Percentiles rank a stretch among this genome's conserved stretches.
Evolutionary conservation across 2,329 filamentous ascomycete genomes (phyloP).

Genomic region (Fusarium torreyae): DNA sequence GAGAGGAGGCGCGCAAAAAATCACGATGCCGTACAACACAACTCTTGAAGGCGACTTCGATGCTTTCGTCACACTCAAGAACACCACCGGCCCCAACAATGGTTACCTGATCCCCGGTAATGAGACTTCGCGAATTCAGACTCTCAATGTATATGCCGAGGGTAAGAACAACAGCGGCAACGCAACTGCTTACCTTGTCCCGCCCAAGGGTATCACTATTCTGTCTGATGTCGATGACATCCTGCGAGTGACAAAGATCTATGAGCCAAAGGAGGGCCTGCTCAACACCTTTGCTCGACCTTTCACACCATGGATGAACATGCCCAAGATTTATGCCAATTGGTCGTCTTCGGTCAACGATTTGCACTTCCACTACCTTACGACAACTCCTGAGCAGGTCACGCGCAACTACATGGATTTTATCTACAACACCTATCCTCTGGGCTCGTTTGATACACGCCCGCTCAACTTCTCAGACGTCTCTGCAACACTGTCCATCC

Average conservation of each 20-base stretch:
- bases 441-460: conserved; percentile 82
- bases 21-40: conserved; percentile 76
- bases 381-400: conserved; percentile 83
- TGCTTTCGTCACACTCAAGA: conserved; percentile 75
- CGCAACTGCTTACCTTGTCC: conserved; percentile 82
- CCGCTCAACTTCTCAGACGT: conserved; percentile 86
- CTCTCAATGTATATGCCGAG: conserved; percentile 77
- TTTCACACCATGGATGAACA: conserved; percentile 82
- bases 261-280: conserved; percentile 79
- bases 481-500: conserved; percentile 78
- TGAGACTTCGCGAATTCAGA: conserved; percentile 74
- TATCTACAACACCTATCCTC: conserved; percentile 84
- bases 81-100: conserved; percentile 65
- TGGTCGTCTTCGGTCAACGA: conserved; percentile 78
- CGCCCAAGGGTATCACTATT: conserved; percentile 77
- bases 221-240: conserved; percentile 87
- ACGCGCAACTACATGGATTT: conserved; percentile 85
- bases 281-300: conserved; percentile 82
- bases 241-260: conserved; percentile 85
- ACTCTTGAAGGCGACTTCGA: conserved; percentile 81
- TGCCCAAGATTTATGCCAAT: conserved; percentile 84
- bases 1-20: conserved; percentile 72
- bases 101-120: conserved; percentile 73
- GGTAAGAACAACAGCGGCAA: conserved; percentile 76
- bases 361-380: conserved; percentile 86